A percentile compares a stretch with the other conserved stretches of the same genome.
Evolutionary conservation across 2,329 filamentous ascomycete genomes (phyloP).

Genomic region (Elsinoe australis): DNA sequence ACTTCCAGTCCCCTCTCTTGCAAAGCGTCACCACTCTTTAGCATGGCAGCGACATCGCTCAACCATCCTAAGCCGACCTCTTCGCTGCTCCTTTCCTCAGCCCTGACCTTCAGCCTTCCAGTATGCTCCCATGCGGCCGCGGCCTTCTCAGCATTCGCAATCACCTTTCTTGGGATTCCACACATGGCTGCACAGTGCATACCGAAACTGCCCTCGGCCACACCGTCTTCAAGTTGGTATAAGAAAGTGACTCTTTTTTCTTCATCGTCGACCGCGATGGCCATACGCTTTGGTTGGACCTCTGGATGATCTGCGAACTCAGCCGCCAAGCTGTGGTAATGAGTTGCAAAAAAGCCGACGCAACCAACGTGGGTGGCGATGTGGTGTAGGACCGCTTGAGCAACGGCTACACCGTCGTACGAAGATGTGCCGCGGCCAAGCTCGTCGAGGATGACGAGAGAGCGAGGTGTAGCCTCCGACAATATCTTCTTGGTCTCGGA

Average conservation of each 20-base stretch:
- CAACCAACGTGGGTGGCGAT: conserved; percentile 89
- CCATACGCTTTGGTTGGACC: conserved; percentile 80
- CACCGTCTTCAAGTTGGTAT: conserved; percentile 86
- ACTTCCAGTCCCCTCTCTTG: conserved; percentile 49
- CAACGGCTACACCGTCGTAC: conserved; percentile 93
- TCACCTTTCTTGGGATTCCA: conserved; percentile 74
- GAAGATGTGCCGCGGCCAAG: conserved; percentile 89
- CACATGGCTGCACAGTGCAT: conserved; percentile 99
- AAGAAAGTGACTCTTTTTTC: conserved; percentile 88
- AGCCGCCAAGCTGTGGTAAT: conserved; percentile 87
- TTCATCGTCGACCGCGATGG: conserved; percentile 82
- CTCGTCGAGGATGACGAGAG: conserved; percentile 93
- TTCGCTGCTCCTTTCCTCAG: conserved; percentile 58
- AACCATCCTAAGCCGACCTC: conserved; percentile 79
- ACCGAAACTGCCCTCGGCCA: conserved; percentile 92
- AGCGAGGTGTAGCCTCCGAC: conserved; percentile 84
- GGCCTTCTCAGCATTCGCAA: conserved; percentile 79
- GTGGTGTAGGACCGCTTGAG: conserved; percentile 94
- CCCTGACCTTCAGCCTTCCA: conserved; percentile 74
- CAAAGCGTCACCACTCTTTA: conserved; percentile 46
- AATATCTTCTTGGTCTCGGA: conserved; percentile 98
- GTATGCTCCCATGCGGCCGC: conserved; percentile 95
- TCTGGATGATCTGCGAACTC: conserved; percentile 89
- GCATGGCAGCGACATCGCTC: conserved; percentile 75
- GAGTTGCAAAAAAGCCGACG: conserved; percentile 92